phyloP scores from a whole-genome alignment of 306 rosid genomes.

The Cajanus cajan region DNA sequence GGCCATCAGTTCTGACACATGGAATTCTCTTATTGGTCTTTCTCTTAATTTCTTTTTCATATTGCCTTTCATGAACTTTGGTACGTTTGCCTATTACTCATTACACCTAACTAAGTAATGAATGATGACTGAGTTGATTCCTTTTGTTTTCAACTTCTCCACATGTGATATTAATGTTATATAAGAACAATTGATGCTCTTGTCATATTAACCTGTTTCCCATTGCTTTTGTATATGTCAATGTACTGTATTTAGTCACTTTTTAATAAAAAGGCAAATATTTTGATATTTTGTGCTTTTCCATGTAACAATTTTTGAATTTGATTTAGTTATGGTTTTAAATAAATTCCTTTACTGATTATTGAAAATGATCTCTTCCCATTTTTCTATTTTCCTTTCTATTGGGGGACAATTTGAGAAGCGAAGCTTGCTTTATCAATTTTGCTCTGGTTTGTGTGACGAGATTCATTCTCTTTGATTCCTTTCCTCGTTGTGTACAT shows the following conservation, averaged over 20 bases:
- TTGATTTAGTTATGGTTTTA: no score
- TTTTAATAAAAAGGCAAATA: no score
- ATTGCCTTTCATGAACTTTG: slow-evolving; percentile 69
- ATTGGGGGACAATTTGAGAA: no score
- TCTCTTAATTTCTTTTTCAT: slow-evolving; percentile 88
- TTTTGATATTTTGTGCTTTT: no score
- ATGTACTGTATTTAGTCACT: background rate
- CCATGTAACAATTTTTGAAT: no score
- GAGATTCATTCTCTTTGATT: background rate
- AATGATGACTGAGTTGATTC: background rate
- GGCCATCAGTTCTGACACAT: slow-evolving; percentile 85
- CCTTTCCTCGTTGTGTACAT: background rate
- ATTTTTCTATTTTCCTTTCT: no score
- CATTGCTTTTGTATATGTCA: background rate
- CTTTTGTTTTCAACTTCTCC: background rate
- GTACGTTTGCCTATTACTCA: slow-evolving; percentile 46
- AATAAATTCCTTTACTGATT: no score
- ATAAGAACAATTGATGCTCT: background rate
- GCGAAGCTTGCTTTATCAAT: no score
- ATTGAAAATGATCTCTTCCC: no score
- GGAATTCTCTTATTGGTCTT: slow-evolving; percentile 68
- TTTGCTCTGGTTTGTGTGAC: background rate
- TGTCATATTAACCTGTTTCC: background rate
- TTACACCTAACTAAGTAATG: background rate
- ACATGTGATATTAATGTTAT: background rate